phyloP scores from a whole-genome alignment of 257 asterid genomes.

The Jaltomata sinuosa region DNA sequence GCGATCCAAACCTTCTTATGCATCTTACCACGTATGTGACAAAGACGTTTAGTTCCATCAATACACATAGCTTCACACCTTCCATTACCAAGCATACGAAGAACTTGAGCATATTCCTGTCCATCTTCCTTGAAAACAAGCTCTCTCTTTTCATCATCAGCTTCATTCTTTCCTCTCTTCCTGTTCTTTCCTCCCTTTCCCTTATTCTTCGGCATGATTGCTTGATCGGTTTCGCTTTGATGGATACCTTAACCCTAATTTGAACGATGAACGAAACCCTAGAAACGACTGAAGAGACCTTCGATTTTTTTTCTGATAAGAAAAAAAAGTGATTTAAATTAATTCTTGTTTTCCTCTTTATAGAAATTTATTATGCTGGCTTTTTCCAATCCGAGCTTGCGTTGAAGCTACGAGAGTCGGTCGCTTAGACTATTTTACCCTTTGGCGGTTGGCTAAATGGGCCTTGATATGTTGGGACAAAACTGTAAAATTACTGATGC shows the following conservation, averaged over 20 bases:
- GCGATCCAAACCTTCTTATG: constrained; percentile 97
- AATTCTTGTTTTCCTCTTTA: neutral
- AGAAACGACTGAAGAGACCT: neutral
- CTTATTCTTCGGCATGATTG: constrained; percentile 4
- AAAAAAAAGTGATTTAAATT: neutral
- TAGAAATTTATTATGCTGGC: neutral
- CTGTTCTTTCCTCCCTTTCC: constrained; percentile 97
- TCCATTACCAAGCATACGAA: constrained; percentile 90
- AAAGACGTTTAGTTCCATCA: constrained; percentile 78
- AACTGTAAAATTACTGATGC: neutral
- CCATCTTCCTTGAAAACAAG: constrained; percentile 93
- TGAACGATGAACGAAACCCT: neutral
- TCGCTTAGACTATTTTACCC: neutral
- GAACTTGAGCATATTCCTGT: constrained; percentile 90
- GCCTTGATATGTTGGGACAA: neutral
- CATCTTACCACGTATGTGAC: constrained; percentile 96
- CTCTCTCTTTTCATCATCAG: constrained; percentile 94
- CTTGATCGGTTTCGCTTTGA: neutral
- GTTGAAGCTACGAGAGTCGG: neutral
- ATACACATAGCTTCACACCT: constrained; percentile 85
- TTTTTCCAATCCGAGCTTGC: neutral
- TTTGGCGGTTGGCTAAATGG: neutral
- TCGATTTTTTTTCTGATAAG: neutral
- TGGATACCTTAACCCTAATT: neutral
- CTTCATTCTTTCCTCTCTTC: constrained; percentile 95